These are phyloP conservation scores for Pyrus communis DNA, from an alignment of 306 rosid species.

Conservation along the genomic window DNA sequence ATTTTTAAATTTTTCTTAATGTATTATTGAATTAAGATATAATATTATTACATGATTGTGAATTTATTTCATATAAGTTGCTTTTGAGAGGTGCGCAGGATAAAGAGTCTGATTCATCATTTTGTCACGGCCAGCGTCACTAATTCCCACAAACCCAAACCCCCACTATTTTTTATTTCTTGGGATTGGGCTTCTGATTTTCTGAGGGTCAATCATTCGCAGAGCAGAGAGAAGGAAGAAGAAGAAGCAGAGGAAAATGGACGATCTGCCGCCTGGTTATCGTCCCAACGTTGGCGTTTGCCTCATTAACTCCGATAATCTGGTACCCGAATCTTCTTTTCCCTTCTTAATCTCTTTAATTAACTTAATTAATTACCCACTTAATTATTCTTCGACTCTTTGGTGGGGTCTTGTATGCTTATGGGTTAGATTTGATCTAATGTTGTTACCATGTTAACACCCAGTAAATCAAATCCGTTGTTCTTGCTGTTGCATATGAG, in stretches of 20 bases:
- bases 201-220: not conserved
- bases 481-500: not conserved
- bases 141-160: constrained; percentile 21
- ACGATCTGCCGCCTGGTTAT: constrained; percentile 81
- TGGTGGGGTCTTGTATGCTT: not conserved
- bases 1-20: no score
- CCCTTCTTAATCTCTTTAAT: not conserved
- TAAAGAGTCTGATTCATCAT: constrained; percentile 15
- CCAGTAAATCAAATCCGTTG: not conserved
- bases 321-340: constrained; percentile 33
- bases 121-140: constrained; percentile 45
- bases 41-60: no score
- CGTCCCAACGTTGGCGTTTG: constrained; percentile 99
- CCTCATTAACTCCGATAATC: constrained; percentile 71
- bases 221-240: not conserved
- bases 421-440: not conserved
- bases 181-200: not conserved
- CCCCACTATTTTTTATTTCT: not conserved
- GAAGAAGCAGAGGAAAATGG: constrained; percentile 38
- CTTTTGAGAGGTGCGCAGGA: constrained; percentile 18
- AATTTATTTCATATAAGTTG: no score
- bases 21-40: no score
- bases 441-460: not conserved
- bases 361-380: not conserved
- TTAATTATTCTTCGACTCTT: not conserved